Base-by-base conservation (phyloP, 2,329 filamentous ascomycete genomes). In the Penicillium sp. region DNA sequence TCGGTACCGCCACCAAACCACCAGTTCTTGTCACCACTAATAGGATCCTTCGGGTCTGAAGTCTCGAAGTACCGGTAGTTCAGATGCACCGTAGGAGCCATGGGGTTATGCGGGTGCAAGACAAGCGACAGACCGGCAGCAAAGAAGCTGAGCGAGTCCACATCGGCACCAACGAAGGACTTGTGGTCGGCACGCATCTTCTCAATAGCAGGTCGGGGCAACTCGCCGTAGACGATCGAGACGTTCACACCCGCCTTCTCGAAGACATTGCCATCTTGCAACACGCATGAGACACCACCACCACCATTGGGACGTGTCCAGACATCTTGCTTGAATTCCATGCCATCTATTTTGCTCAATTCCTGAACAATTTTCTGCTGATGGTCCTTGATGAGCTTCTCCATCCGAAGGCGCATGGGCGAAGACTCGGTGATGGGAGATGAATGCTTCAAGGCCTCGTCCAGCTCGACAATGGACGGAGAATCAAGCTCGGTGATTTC, bases 1-100 rank as follows among this genome's bases (percentile, higher is more conserved):
- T 99, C 95, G 52, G 91, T 93, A 55, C 95, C 95, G 50, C 95
- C 95, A 62, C 95, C 95, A 69, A 96, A 99, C 95, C 95, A 99
- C 93, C 95, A 99, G 57, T 79, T 79, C 8, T 92, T 89, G 63
- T 93, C 77, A 21, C 79, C 78, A 54, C 78, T 77, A 53, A 91
- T 52, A 82, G 88, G 63, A 82, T 89, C 91, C 67, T 93, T 89
- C 9, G 89, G 85, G 68, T 93, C 90, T 59, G 90, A 90, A 1
- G 95, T 99, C 80, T 99, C 95, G 71, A 99, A 99, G 78, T 99
- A 99, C 56, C 95, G 87, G 81, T 98, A 98, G 81, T 99, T 99
- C 66, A 99, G 83, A 75, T 99, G 95, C 19, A 99, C 95, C 0
- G 95, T 99, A 0, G 95, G 95, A 8, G 93, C 93, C 89, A 96